Conservation (phyloP, 352 stramenopile species). For the Pythium rishiriense region DNA sequence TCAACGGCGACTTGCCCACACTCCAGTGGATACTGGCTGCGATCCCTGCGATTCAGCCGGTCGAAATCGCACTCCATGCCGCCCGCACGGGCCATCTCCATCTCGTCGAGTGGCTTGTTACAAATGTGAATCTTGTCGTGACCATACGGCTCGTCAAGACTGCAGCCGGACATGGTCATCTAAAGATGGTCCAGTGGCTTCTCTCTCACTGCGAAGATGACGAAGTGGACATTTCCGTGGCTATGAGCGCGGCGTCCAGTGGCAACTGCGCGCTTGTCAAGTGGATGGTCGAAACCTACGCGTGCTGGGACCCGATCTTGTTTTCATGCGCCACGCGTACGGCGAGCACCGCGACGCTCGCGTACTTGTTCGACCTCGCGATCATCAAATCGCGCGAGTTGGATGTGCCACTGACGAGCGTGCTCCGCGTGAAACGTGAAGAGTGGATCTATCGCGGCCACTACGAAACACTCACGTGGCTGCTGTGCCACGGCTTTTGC, state of each 20-base stretch:
- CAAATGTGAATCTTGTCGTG: not conserved
- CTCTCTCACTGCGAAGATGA: not conserved
- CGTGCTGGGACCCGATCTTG: not conserved
- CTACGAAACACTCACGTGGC: conserved; percentile 2
- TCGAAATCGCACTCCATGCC: too few species aligned
- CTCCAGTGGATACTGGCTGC: not conserved
- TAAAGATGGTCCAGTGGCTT: not conserved
- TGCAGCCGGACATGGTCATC: not conserved
- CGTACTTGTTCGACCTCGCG: not conserved
- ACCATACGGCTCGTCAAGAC: not conserved
- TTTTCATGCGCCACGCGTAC: not conserved
- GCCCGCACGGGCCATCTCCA: not conserved
- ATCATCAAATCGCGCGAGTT: not conserved
- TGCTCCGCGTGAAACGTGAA: not conserved
- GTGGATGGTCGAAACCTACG: conserved; percentile 1
- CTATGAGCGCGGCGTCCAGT: not conserved
- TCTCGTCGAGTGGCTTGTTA: not conserved
- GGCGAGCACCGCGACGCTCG: not conserved
- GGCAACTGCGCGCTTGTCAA: conserved; percentile 2
- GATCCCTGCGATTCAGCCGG: too few species aligned
- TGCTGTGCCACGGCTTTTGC: not conserved
- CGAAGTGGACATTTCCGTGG: not conserved
- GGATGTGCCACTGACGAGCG: not conserved
- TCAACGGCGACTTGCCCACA: not conserved
- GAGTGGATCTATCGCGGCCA: not conserved